These are phyloP conservation scores for Aspergillus pseudoglaucus DNA, from an alignment of 2,329 filamentous ascomycete species.

Conservation along the genomic window DNA sequence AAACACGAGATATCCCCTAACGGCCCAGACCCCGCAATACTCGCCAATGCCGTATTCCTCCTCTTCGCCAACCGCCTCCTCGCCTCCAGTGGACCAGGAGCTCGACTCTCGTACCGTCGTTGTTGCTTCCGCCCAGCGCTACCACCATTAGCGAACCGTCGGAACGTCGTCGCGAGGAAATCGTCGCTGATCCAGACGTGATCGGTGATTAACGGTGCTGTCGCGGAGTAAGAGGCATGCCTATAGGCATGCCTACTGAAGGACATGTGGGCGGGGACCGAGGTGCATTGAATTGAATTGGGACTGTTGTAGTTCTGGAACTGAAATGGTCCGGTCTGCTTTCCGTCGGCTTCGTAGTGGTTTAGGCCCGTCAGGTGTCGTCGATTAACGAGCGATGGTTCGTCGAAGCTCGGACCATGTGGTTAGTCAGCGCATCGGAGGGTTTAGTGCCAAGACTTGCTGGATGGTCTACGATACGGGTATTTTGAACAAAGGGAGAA, in stretches of 20 bases:
- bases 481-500: no score
- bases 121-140: slow-evolving; percentile 17
- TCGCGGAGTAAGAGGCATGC: slow-evolving; percentile 27
- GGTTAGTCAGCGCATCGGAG: neutral
- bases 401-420: neutral
- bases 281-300: slow-evolving; percentile 13
- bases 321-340: slow-evolving; percentile 4
- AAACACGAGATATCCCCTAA: slow-evolving; percentile 35
- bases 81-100: slow-evolving; percentile 58
- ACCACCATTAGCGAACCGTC: slow-evolving; percentile 34
- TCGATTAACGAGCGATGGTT: slow-evolving; percentile 1
- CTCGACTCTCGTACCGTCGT: slow-evolving; percentile 54
- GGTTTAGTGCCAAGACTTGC: neutral
- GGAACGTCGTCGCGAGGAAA: slow-evolving; percentile 42
- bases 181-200: slow-evolving; percentile 44
- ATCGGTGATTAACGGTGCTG: slow-evolving; percentile 19
- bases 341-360: neutral
- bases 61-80: slow-evolving; percentile 50
- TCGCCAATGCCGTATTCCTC: slow-evolving; percentile 47
- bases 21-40: slow-evolving; percentile 20
- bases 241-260: slow-evolving; percentile 37
- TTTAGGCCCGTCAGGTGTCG: slow-evolving; percentile 5
- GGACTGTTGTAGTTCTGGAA: slow-evolving; percentile 10
- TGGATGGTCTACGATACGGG: neutral
- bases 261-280: slow-evolving; percentile 31